Percentiles rank a stretch among this genome's conserved stretches.
These are phyloP conservation scores for Canna indica DNA, from an alignment of 176 grass and related monocot genomes.

Conservation along the genomic window DNA sequence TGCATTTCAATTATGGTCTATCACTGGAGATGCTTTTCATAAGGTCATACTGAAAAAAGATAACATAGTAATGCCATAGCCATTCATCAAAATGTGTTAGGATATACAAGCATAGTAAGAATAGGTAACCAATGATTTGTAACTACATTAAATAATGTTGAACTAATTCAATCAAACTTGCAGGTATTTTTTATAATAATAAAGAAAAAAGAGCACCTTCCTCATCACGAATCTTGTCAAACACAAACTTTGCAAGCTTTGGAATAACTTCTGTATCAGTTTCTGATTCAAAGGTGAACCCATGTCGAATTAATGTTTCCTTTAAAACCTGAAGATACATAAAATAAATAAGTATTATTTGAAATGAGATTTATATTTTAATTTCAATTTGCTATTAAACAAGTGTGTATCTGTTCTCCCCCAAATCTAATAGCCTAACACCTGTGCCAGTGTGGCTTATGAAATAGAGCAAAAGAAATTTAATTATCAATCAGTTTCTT, in stretches of 20 bases:
- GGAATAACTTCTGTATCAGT: constrained; percentile 96
- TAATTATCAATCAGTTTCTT: no score
- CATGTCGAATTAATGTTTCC: constrained; percentile 67
- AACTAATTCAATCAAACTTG: neutral
- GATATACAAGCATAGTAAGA: neutral
- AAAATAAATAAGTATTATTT: constrained; percentile 5
- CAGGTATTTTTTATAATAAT: neutral
- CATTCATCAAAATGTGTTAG: neutral
- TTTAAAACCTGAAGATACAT: constrained; percentile 63
- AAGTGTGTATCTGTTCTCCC: neutral
- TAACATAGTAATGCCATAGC: neutral
- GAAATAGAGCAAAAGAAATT: no score
- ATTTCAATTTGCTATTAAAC: neutral
- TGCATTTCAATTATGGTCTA: neutral
- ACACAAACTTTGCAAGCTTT: constrained; percentile 92
- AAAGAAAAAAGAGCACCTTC: constrained; percentile 36
- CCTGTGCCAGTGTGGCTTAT: no score
- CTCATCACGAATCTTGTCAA: constrained; percentile 67
- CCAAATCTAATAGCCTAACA: neutral
- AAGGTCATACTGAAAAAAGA: neutral
- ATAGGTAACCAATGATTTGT: neutral
- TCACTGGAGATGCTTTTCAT: neutral
- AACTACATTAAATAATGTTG: neutral
- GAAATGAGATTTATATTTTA: neutral
- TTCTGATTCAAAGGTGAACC: constrained; percentile 88